Conservation (phyloP, 192 early-diverging fungal species). For the Coemansia asiatica region DNA sequence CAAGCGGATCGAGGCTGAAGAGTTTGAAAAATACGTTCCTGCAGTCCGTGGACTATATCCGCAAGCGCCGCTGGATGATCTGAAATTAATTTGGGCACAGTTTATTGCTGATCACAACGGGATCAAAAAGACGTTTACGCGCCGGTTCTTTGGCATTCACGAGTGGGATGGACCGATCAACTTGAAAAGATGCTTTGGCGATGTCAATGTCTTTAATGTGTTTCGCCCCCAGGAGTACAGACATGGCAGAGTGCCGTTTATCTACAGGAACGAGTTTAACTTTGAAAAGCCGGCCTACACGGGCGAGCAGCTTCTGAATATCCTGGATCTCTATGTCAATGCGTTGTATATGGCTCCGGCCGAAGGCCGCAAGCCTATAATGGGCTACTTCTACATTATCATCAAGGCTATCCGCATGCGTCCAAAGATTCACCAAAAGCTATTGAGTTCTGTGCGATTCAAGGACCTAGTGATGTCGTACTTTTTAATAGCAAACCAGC, state of each 20-base stretch:
- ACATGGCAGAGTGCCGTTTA: background rate
- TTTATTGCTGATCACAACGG: constrained; percentile 25
- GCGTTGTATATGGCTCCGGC: constrained; percentile 16
- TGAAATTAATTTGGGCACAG: constrained; percentile 2
- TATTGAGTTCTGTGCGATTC: constrained; percentile 6
- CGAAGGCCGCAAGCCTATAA: background rate
- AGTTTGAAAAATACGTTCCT: constrained; percentile 3
- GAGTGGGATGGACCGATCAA: background rate
- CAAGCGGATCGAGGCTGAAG: background rate
- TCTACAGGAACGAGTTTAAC: constrained; percentile 28
- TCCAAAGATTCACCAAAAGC: constrained; percentile 15
- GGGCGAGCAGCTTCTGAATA: constrained; percentile 11
- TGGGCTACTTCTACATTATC: constrained; percentile 41
- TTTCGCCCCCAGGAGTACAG: constrained; percentile 12
- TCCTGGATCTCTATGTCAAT: constrained; percentile 25
- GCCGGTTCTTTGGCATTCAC: constrained; percentile 5
- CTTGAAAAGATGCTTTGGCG: background rate
- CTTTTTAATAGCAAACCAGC: constrained; percentile 23
- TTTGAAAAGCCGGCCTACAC: constrained; percentile 17
- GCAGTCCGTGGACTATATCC: constrained; percentile 17
- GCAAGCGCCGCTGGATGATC: constrained; percentile 18
- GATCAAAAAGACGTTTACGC: constrained; percentile 32
- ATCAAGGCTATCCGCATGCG: constrained; percentile 49
- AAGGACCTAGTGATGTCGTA: constrained; percentile 21
- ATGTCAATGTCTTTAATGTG: constrained; percentile 10